phyloP scores from a whole-genome alignment of 495 filamentous ascomycete genomes.

The Hyaloscypha bicolor region DNA sequence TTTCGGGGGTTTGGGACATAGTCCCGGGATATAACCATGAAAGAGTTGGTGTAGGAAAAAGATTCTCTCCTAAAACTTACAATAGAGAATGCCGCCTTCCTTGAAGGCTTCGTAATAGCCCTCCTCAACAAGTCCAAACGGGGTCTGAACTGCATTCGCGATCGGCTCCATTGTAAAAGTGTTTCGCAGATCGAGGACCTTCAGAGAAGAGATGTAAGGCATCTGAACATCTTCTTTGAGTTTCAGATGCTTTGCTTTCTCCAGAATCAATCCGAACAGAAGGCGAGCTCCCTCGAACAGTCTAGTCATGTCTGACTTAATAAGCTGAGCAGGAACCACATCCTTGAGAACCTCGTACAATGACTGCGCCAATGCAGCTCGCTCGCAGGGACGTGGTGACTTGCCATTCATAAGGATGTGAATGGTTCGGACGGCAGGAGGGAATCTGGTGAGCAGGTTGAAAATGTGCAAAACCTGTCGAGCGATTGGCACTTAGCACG shows the following conservation, averaged over 20 bases:
- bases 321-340: constrained; percentile 30
- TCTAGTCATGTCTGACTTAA: constrained; percentile 27
- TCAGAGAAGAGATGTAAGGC: constrained; percentile 31
- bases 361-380: constrained; percentile 33
- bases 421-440: constrained; percentile 36
- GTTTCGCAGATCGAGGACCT: constrained; percentile 34
- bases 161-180: constrained; percentile 35
- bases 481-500: neutral
- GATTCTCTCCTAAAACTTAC: neutral
- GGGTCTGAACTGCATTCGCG: constrained; percentile 29
- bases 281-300: constrained; percentile 37
- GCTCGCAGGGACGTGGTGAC: constrained; percentile 28
- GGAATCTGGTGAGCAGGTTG: constrained; percentile 31
- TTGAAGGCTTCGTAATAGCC: constrained; percentile 32
- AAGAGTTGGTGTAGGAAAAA: too few relatives aligned
- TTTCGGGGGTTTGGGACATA: too few relatives aligned
- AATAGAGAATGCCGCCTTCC: constrained; percentile 24
- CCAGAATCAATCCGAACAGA: constrained; percentile 37
- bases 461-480: constrained; percentile 31
- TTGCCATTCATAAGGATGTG: constrained; percentile 35
- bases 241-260: constrained; percentile 36
- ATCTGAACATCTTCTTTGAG: constrained; percentile 16
- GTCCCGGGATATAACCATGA: too few relatives aligned
- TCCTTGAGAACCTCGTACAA: constrained; percentile 34
- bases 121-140: constrained; percentile 33